A percentile compares a stretch with the other conserved stretches of the same genome.
Conservation (phyloP, 352 stramenopile species). For the Albugo laibachii region DNA sequence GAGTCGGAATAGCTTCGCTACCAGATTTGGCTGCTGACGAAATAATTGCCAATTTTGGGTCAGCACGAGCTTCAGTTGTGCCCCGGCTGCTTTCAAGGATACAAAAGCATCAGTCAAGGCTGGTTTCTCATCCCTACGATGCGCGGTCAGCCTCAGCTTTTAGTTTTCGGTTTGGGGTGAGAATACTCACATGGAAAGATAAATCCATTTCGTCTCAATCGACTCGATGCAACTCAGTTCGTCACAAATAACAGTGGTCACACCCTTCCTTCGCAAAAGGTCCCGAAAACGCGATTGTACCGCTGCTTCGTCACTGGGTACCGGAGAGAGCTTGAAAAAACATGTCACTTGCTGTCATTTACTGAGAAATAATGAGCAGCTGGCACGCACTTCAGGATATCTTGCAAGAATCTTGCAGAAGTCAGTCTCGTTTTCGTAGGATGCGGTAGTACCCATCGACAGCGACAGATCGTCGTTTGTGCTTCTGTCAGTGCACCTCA, state of each 20-base stretch:
- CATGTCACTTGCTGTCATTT: not conserved
- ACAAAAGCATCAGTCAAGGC: not conserved
- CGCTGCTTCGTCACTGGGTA: conserved; percentile 7
- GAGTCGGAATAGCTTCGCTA: conserved; percentile 25
- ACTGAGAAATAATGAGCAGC: not conserved
- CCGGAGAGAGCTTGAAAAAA: conserved; percentile 24
- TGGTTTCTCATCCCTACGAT: not conserved
- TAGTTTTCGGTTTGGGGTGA: not conserved
- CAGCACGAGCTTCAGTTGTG: conserved; percentile 11
- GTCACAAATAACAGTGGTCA: conserved; percentile 11
- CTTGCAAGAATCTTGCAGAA: conserved; percentile 26
- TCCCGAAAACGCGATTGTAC: conserved; percentile 16
- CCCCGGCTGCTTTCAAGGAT: conserved; percentile 4
- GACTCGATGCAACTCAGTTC: conserved; percentile 25
- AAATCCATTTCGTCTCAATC: conserved; percentile 44
- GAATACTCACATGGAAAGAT: conserved; percentile 34
- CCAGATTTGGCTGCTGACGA: conserved; percentile 20
- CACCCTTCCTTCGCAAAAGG: conserved; percentile 14
- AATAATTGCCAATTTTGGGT: conserved; percentile 1
- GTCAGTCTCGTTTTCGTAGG: conserved; percentile 11
- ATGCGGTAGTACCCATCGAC: conserved; percentile 31
- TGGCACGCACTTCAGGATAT: conserved; percentile 23
- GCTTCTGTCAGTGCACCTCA: too few species aligned
- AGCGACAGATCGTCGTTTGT: not conserved
- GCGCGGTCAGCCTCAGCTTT: not conserved